phyloP scores from a whole-genome alignment of 2,329 filamentous ascomycete genomes.

The Nannizzia gypsea region DNA sequence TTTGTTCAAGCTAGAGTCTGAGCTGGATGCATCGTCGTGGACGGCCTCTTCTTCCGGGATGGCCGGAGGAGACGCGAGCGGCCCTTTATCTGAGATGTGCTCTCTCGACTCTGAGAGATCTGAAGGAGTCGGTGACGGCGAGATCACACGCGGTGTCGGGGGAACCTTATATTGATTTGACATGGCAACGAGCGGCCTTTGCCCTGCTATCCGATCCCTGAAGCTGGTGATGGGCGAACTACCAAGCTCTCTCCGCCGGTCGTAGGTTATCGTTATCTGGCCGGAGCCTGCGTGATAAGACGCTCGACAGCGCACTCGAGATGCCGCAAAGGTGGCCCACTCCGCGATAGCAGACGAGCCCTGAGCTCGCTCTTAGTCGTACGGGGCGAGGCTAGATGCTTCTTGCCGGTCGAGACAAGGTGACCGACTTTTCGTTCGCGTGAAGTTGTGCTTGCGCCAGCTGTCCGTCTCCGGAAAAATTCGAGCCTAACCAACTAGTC shows the following conservation, averaged over 20 bases:
- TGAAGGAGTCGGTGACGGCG: slow-evolving; percentile 65
- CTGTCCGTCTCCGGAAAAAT: neutral
- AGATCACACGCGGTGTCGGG: slow-evolving; percentile 74
- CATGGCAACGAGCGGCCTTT: slow-evolving; percentile 25
- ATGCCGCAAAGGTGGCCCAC: neutral
- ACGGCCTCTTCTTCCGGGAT: slow-evolving; percentile 50
- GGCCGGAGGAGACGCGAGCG: slow-evolving; percentile 45
- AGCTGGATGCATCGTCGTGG: slow-evolving; percentile 41
- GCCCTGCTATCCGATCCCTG: neutral
- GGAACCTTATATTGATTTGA: slow-evolving; percentile 50
- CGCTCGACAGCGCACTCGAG: neutral
- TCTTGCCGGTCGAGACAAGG: neutral
- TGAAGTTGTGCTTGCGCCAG: neutral
- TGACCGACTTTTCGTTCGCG: neutral
- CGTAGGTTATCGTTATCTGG: neutral
- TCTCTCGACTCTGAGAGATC: slow-evolving; percentile 39
- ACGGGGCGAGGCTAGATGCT: neutral
- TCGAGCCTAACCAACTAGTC: neutral
- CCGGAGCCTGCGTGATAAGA: neutral
- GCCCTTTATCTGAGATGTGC: slow-evolving; percentile 49
- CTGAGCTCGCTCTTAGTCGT: neutral
- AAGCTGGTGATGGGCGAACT: neutral
- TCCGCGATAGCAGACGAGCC: neutral
- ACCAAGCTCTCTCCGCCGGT: neutral
- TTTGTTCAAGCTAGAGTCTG: slow-evolving; percentile 42